These are phyloP conservation scores for Plasmodium knowlesi DNA, from an alignment of 169 alveolate genomes.

Conservation along the genomic window DNA sequence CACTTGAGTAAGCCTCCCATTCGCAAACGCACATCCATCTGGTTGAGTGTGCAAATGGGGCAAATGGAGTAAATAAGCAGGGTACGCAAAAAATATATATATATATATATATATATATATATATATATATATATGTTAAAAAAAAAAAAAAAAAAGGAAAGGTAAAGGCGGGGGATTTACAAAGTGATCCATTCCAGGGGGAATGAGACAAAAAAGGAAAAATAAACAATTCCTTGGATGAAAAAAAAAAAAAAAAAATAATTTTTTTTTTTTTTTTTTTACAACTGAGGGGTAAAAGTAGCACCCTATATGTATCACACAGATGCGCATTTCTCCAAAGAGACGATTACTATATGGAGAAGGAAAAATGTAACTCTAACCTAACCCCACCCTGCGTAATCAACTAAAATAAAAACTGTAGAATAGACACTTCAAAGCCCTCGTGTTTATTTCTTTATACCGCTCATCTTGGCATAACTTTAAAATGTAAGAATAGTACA, in stretches of 20 bases:
- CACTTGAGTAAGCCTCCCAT: too few species aligned
- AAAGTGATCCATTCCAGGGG: neutral
- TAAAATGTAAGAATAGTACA: conserved; percentile 25
- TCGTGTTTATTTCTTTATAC: conserved; percentile 51
- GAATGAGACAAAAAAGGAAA: neutral
- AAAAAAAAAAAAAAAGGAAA: too few species aligned
- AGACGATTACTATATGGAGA: neutral
- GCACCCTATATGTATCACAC: neutral
- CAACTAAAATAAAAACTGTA: conserved; percentile 16
- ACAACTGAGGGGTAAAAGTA: neutral
- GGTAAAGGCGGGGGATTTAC: neutral
- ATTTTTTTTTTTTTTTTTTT: neutral
- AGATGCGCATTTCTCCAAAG: neutral
- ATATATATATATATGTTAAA: too few species aligned
- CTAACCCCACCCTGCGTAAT: neutral
- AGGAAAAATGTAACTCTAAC: neutral
- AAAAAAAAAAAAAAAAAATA: neutral
- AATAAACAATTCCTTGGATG: neutral
- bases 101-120: too few species aligned
- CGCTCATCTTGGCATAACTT: conserved; percentile 36
- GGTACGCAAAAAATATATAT: neutral
- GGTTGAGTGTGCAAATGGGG: too few species aligned
- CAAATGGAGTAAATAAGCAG: neutral
- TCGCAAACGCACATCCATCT: too few species aligned
- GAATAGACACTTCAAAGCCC: conserved; percentile 46